Evolutionary conservation across 2,329 filamentous ascomycete species (phyloP), one percentile per base, ranked within the genome.

Genomic region (Fusarium temperatum): DNA sequence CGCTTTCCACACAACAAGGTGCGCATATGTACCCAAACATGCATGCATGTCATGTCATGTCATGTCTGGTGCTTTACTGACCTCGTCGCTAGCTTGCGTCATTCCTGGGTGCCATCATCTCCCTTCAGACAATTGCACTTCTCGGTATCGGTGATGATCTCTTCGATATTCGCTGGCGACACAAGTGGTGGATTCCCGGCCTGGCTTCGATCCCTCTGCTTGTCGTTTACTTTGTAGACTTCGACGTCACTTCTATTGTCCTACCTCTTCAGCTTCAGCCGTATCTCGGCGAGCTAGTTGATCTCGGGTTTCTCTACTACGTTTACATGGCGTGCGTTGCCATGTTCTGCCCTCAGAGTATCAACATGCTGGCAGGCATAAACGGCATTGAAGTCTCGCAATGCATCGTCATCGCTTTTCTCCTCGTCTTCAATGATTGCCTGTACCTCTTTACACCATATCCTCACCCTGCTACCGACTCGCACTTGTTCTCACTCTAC

Each of bases 281-380:
- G 22, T 97, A 96, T 79, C 87, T 98, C 14, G 95, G 95, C 69
- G 90, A 94, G 76, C 89, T 98, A 55, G 88, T 98, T 81, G 91
- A 98, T 81, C 89, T 98, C 13, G 93, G 92, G 38, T 83, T 89
- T 81, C 85, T 94, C 64, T 99, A 99, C 89, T 99, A 99, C 85
- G 85, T 92, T 79, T 99, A 98, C 87, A 99, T 99, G 96, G 94
- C 94, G 59, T 92, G 93, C 64, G 89, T 99, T 76, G 94, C 96
- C 81, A 99, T 99, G 82, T 99, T 99, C 86, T 97, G 95, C 77
- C 95, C 96, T 12, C 98, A 99, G 85, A 95, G 94, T 83, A 99
- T 99, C 89, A 99, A 99, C 86, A 99, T 99, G 84, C 87, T 99
- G n/a, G 96, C 96, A 1, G 96, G 96, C n/a, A 94, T 99, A 83